A percentile compares a stretch with the other conserved stretches of the same genome.
phyloP scores from a whole-genome alignment of 441 rosid genomes.

The Raphanus hybrid region DNA sequence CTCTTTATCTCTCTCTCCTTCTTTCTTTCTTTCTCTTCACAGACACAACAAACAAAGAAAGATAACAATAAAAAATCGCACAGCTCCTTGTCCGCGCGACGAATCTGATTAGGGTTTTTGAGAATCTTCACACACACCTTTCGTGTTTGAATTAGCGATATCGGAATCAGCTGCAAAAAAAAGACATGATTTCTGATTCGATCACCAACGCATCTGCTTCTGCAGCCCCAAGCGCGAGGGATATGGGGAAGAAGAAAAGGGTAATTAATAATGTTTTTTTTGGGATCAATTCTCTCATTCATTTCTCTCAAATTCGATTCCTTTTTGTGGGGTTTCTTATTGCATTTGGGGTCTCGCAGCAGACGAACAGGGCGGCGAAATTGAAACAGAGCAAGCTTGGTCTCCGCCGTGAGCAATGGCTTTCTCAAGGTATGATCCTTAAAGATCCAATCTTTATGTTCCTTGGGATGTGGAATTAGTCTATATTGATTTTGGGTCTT shows the following conservation, averaged over 20 bases:
- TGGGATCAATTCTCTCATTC: background rate
- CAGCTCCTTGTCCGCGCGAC: slow-evolving; percentile 38
- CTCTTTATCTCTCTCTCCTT: slow-evolving; percentile 42
- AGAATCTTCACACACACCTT: slow-evolving; percentile 19
- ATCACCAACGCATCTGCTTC: slow-evolving; percentile 54
- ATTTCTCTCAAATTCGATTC: background rate
- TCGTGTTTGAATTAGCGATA: background rate
- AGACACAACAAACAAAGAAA: slow-evolving; percentile 22
- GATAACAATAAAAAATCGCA: slow-evolving; percentile 10
- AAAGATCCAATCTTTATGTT: slow-evolving; percentile 26
- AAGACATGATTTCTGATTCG: slow-evolving; percentile 76
- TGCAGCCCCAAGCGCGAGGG: slow-evolving; percentile 56
- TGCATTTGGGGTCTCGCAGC: slow-evolving; percentile 37
- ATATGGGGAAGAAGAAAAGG: slow-evolving; percentile 77
- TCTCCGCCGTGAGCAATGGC: slow-evolving; percentile 98
- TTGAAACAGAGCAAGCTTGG: slow-evolving; percentile 95
- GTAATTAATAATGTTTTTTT: slow-evolving; percentile 37
- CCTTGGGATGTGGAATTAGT: too few relatives aligned
- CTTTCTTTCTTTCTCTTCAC: slow-evolving; percentile 11
- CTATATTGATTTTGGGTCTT: too few relatives aligned
- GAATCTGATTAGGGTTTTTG: slow-evolving; percentile 41
- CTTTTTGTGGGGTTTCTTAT: slow-evolving; percentile 14
- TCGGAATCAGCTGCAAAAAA: slow-evolving; percentile 5
- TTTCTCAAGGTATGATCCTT: slow-evolving; percentile 71
- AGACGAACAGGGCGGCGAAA: slow-evolving; percentile 91